phyloP scores from a whole-genome alignment of 352 stramenopile species.

The Elongisporangium anandrum region DNA sequence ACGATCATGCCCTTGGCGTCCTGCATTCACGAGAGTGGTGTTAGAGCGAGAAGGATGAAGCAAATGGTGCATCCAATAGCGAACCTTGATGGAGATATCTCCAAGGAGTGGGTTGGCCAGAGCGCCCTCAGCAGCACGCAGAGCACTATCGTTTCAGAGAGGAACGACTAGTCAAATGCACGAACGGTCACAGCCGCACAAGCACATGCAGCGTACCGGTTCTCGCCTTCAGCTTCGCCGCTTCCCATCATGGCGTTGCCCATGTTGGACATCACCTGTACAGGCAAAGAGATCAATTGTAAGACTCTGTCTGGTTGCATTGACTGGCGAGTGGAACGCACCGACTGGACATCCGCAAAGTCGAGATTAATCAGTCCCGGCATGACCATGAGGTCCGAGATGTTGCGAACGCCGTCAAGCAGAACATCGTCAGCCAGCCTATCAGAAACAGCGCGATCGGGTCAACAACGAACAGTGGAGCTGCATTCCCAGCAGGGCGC shows the following conservation, averaged over 20 bases:
- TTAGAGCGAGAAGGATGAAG: no score
- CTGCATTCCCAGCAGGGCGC: conserved; percentile 4
- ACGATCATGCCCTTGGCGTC: conserved; percentile 93
- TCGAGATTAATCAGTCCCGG: conserved; percentile 85
- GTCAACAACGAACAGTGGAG: not conserved
- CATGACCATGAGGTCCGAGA: conserved; percentile 88
- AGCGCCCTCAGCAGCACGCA: conserved; percentile 80
- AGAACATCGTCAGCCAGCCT: conserved; percentile 85
- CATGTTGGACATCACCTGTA: conserved; percentile 85
- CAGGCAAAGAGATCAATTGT: conserved; percentile 1
- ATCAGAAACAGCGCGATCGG: not conserved
- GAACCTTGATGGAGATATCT: conserved; percentile 83
- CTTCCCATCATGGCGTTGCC: conserved; percentile 90
- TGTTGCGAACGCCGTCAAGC: conserved; percentile 85
- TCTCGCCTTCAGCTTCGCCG: conserved; percentile 89
- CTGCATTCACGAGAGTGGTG: conserved; percentile 10
- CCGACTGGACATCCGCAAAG: conserved; percentile 84
- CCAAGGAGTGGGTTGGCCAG: conserved; percentile 86
- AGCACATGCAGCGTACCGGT: conserved; percentile 37
- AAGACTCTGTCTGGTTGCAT: not conserved
- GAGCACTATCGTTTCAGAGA: conserved; percentile 27
- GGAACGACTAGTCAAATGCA: not conserved
- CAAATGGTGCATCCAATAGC: not conserved
- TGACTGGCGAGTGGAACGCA: conserved; percentile 12
- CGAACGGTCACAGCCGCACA: not conserved